Evolutionary conservation across 495 filamentous ascomycete genomes (phyloP), one percentile per base, ranked within the genome.

Genomic region (Pseudoneurospora amorphoporcata): DNA sequence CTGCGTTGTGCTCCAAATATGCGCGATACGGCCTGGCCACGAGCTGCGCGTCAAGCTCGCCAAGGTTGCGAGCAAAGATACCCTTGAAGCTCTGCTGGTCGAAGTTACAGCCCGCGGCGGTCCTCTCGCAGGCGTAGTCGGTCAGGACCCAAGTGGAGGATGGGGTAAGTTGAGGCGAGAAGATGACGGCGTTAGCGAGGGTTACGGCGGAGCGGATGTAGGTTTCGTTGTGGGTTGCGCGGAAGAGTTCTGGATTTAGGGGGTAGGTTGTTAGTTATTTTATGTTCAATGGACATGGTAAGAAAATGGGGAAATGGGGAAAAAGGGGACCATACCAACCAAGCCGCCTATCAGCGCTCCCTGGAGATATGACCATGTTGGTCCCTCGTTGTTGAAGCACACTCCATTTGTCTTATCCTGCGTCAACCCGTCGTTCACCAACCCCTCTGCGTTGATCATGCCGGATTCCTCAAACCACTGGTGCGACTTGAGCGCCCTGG

Each of bases 11-110:
- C 37, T 75, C 72, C 53, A 93, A 84, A 3, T 89, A 89, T 29
- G 75, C 71, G n/a, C 75, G 72, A 74, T 87, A 91, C 12, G 78
- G 77, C 37, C 81, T 77, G 14, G 86, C 77, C 4, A 82, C 83
- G 0, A 86, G 77, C 1, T 75, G 86, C 16, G 74, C 74, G 23
- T 90, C 81, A 32, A 94, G 78, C 68, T 83, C 80, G 35, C 81
- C 82, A 1, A 93, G 83, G 73, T 91, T 91, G 6, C 88, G 85
- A 23, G 89, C 85, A 75, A 93, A 92, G 5, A 91, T 86, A 29
- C 91, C 92, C 79, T 94, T 94, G 86, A 94, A 94, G 72, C 90
- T 87, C 2, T 87, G 83, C 8, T 83, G 87, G 74, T 90, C 86
- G 23, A 79, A 83, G 68, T 87, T 88, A 69, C 89, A 90, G 17